Evolutionary conservation across 169 alveolate genomes (phyloP).

Genomic region (Cryptosporidium canis): DNA sequence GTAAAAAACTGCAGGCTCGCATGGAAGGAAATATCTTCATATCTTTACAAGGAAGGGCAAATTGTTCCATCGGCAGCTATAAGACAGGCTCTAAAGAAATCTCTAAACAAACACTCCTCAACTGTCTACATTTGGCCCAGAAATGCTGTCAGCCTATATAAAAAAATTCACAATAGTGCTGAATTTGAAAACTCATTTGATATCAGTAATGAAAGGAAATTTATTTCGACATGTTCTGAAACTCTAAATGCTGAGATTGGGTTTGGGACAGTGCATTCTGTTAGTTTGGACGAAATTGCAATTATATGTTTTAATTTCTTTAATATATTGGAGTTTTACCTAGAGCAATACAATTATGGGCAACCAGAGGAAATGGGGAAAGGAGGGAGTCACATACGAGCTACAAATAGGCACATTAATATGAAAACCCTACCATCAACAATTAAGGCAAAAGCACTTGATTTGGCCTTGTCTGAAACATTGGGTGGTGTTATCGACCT

Average conservation of each 20-base stretch:
- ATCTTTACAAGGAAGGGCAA: slow-evolving; percentile 55
- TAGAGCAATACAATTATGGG: slow-evolving; percentile 39
- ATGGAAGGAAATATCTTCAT: slow-evolving; percentile 68
- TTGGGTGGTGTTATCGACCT: slow-evolving; percentile 18
- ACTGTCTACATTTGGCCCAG: slow-evolving; percentile 51
- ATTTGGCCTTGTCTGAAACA: slow-evolving; percentile 11
- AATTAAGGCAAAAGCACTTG: slow-evolving; percentile 32
- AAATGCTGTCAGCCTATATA: slow-evolving; percentile 16
- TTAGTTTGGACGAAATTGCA: slow-evolving; percentile 50
- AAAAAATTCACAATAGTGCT: not conserved
- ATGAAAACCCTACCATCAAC: slow-evolving; percentile 26
- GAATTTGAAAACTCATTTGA: slow-evolving; percentile 13
- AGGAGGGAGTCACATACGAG: not conserved
- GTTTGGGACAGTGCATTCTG: not conserved
- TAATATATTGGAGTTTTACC: slow-evolving; percentile 12
- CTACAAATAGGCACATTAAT: not conserved
- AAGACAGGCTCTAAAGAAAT: slow-evolving; percentile 41
- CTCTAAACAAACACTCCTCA: not conserved
- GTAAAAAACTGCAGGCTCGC: slow-evolving; percentile 55
- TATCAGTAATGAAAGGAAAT: slow-evolving; percentile 31
- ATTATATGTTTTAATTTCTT: slow-evolving; percentile 45
- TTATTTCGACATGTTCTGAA: slow-evolving; percentile 59
- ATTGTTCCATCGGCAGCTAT: slow-evolving; percentile 51
- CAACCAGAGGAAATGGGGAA: not conserved
- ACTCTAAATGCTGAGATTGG: slow-evolving; percentile 28